phyloP scores from a whole-genome alignment of 176 grass and related monocot genomes.

The Juncus inflexus region DNA sequence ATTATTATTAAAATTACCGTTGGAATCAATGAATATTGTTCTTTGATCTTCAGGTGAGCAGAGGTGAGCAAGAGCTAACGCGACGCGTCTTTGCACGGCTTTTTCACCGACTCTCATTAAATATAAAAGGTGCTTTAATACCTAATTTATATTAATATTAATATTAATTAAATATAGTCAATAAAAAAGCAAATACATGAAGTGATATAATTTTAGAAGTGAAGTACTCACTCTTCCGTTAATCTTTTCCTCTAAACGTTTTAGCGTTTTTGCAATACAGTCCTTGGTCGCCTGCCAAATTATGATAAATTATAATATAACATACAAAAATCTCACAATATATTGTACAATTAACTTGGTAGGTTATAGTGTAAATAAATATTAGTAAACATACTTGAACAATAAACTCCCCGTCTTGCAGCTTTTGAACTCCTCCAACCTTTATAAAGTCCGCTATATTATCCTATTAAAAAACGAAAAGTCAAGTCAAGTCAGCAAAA shows the following conservation, averaged over 20 bases:
- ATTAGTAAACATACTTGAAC: slow-evolving; percentile 54
- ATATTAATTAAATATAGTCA: slow-evolving; percentile 17
- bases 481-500: slow-evolving; percentile 7
- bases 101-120: slow-evolving; percentile 91
- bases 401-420: slow-evolving; percentile 99
- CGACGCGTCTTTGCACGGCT: slow-evolving; percentile 80
- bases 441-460: slow-evolving; percentile 93
- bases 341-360: neutral
- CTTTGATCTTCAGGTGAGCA: slow-evolving; percentile 87
- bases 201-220: slow-evolving; percentile 19
- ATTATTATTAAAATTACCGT: slow-evolving; percentile 46
- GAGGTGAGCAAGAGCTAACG: slow-evolving; percentile 94
- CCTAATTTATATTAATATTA: slow-evolving; percentile 37
- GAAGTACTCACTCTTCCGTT: slow-evolving; percentile 73
- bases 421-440: slow-evolving; percentile 93
- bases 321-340: too few relatives aligned
- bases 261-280: slow-evolving; percentile 97
- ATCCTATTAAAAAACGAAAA: slow-evolving; percentile 54
- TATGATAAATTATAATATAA: too few relatives aligned
- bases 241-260: slow-evolving; percentile 97
- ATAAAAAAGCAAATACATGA: slow-evolving; percentile 18
- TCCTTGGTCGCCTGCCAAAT: slow-evolving; percentile 85
- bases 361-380: slow-evolving; percentile 1
- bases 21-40: slow-evolving; percentile 95
- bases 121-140: slow-evolving; percentile 91